Conservation (phyloP, 2,329 filamentous ascomycete genomes). For the Botryotinia narcissicola region DNA sequence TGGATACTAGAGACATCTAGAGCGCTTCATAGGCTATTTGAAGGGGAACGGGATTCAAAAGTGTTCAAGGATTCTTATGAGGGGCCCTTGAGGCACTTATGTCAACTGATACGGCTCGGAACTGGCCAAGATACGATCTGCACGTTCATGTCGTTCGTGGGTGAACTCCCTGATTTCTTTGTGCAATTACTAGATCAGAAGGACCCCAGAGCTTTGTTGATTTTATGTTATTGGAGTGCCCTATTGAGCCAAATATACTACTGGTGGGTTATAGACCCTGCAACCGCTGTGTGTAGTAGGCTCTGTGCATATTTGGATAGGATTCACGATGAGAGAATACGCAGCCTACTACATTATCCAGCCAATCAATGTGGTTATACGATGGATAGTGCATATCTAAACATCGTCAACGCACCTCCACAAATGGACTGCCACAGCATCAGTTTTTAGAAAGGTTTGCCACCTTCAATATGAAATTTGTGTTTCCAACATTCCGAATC, state of each 20-base stretch:
- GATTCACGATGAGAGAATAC: background rate
- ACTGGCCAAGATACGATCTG: background rate
- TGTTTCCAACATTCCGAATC: background rate
- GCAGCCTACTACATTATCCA: conserved; percentile 1
- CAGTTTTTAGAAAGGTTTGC: too few relatives aligned
- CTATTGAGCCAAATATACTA: conserved; percentile 13
- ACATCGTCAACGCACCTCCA: background rate
- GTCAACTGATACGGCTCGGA: background rate
- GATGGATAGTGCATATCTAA: background rate
- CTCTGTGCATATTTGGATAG: conserved; percentile 11
- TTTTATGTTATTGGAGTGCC: conserved; percentile 21
- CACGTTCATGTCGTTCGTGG: conserved; percentile 17
- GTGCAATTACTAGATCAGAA: conserved; percentile 8
- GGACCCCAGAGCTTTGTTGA: conserved; percentile 11
- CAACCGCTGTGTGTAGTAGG: conserved; percentile 12
- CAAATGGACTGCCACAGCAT: background rate
- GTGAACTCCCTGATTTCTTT: conserved; percentile 10
- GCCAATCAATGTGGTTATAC: background rate
- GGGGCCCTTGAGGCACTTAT: background rate
- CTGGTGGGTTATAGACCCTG: conserved; percentile 19
- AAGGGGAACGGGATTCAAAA: background rate
- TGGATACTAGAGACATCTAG: background rate
- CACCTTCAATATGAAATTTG: background rate
- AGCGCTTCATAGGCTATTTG: background rate
- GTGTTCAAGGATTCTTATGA: background rate